Evolutionary conservation across 2,329 filamentous ascomycete species (phyloP).

Genomic region (Harringtonia aguacate): DNA sequence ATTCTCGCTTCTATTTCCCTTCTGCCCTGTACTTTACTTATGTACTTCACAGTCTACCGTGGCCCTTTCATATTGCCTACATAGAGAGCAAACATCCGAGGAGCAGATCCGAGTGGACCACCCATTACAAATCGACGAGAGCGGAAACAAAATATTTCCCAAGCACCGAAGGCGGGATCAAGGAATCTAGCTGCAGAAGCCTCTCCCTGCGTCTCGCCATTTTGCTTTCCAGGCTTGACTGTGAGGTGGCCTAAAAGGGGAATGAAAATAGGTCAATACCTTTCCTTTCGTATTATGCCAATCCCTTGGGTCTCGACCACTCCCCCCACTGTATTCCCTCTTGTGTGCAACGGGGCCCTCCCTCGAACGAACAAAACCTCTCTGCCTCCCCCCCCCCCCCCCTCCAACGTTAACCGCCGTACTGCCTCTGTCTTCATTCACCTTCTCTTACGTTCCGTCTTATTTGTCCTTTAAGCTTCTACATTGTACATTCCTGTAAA

Average conservation of each 20-base stretch:
- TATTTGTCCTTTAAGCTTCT: neutral
- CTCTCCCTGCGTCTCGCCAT: neutral
- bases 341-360: neutral
- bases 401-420: neutral
- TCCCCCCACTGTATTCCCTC: neutral
- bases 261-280: neutral
- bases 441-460: neutral
- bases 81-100: slow-evolving; percentile 5
- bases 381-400: neutral
- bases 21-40: neutral
- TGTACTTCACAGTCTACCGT: neutral
- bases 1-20: neutral
- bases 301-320: neutral
- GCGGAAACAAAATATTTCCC: neutral
- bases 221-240: neutral
- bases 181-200: neutral
- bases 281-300: neutral
- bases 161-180: neutral
- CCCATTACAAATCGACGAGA: neutral
- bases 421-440: neutral
- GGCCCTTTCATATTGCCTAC: too few species aligned
- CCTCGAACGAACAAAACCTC: slow-evolving; percentile 1
- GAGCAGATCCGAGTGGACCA: slow-evolving; percentile 8
- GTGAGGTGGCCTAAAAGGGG: neutral
- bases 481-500: neutral